A percentile compares a stretch with the other conserved stretches of the same genome.
Conservation (phyloP, 805 yeast genomes). For the Saccharomyces mikatae region DNA sequence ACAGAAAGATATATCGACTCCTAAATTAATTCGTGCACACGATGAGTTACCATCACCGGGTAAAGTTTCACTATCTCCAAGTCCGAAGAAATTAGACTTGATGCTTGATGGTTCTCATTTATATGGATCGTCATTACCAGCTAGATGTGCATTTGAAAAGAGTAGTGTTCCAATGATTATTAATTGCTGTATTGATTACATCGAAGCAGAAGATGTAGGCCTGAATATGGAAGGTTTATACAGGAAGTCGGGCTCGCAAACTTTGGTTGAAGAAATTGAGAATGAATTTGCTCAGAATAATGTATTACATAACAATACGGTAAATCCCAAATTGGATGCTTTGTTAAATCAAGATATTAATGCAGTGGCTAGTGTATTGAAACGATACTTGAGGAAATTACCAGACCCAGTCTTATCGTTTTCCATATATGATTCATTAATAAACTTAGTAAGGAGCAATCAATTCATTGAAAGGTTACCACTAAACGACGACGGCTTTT, state of each 20-base stretch:
- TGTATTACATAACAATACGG: constrained; percentile 28
- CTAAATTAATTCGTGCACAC: background rate
- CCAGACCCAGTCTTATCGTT: constrained; percentile 80
- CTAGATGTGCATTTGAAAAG: constrained; percentile 55
- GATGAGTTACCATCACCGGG: background rate
- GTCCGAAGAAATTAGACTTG: background rate
- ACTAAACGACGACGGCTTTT: constrained; percentile 9
- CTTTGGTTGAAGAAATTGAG: constrained; percentile 34
- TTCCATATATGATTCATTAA: constrained; percentile 56
- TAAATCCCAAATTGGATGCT: constrained; percentile 30
- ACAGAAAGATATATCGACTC: background rate
- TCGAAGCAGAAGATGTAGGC: constrained; percentile 57
- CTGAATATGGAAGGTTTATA: constrained; percentile 79
- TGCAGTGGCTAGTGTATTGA: constrained; percentile 79
- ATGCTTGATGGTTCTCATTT: constrained; percentile 10
- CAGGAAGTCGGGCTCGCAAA: constrained; percentile 77
- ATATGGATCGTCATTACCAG: constrained; percentile 45
- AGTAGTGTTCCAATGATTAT: constrained; percentile 62
- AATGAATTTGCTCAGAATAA: constrained; percentile 9
- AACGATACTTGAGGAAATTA: constrained; percentile 75
- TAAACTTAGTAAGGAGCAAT: constrained; percentile 40
- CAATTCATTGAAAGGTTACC: constrained; percentile 18
- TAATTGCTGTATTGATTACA: constrained; percentile 61
- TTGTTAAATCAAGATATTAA: constrained; percentile 59
- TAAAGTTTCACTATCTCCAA: background rate